phyloP scores from a whole-genome alignment of 176 grass and related monocot species.

The Carex parvula region DNA sequence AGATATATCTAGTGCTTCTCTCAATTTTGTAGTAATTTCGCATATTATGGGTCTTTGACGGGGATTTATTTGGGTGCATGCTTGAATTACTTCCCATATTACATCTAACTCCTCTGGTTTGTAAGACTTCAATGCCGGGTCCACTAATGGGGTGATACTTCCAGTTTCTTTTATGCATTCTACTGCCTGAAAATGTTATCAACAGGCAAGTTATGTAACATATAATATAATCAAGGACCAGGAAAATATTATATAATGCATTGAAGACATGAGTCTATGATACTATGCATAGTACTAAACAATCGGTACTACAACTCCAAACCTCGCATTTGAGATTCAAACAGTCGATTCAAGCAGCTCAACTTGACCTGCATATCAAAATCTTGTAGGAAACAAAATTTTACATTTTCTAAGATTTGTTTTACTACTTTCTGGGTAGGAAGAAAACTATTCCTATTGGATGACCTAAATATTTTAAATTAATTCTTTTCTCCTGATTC shows the following conservation, averaged over 20 bases:
- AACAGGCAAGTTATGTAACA: neutral
- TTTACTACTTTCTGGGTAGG: too few species aligned
- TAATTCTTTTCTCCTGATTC: neutral
- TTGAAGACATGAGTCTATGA: neutral
- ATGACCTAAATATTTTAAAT: neutral
- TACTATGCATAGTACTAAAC: neutral
- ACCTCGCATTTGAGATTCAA: neutral
- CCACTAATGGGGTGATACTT: slow-evolving; percentile 17
- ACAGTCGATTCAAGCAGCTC: neutral
- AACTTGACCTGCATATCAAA: neutral
- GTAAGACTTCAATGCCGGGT: slow-evolving; percentile 10
- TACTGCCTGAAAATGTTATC: slow-evolving; percentile 1
- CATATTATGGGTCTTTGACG: slow-evolving; percentile 54
- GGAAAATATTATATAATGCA: neutral
- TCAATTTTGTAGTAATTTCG: slow-evolving; percentile 44
- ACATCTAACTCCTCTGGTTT: slow-evolving; percentile 27
- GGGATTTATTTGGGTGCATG: slow-evolving; percentile 44
- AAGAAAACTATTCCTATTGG: neutral
- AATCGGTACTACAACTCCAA: neutral
- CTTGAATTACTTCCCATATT: slow-evolving; percentile 46
- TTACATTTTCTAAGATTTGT: too few species aligned
- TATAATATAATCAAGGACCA: neutral
- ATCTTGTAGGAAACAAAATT: neutral
- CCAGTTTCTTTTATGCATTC: slow-evolving; percentile 17
- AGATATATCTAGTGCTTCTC: slow-evolving; percentile 49